These are phyloP conservation scores for Colletotrichum sp. DNA, from an alignment of 2,329 filamentous ascomycete species.

Conservation along the genomic window DNA sequence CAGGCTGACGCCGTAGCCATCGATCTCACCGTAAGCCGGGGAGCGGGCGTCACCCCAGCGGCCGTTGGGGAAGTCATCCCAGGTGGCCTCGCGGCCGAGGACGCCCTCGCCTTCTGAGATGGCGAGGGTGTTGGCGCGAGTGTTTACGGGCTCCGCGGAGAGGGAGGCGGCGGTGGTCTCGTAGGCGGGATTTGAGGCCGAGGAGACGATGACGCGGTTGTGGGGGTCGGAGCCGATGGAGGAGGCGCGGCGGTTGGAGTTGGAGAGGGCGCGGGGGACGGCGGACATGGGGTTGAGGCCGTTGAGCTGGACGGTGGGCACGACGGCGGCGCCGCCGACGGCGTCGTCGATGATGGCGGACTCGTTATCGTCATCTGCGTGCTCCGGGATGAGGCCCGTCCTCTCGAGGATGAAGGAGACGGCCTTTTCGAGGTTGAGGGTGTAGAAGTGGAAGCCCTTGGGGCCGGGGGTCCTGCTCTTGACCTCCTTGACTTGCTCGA, in stretches of 20 bases:
- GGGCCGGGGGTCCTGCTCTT: slow-evolving; percentile 62
- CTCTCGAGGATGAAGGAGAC: slow-evolving; percentile 92
- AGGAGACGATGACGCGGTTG: slow-evolving; percentile 84
- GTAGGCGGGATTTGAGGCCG: slow-evolving; percentile 64
- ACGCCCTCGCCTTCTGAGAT: slow-evolving; percentile 94
- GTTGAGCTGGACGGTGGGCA: slow-evolving; percentile 57
- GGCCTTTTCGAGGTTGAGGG: slow-evolving; percentile 93
- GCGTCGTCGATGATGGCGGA: slow-evolving; percentile 55
- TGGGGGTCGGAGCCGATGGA: slow-evolving; percentile 84
- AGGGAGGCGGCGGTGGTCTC: slow-evolving; percentile 81
- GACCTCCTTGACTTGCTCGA: slow-evolving; percentile 75
- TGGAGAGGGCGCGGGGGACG: slow-evolving; percentile 38
- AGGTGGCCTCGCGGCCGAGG: slow-evolving; percentile 91
- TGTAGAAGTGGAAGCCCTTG: slow-evolving; percentile 95
- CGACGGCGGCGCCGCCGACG: slow-evolving; percentile 37
- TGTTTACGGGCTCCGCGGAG: slow-evolving; percentile 71
- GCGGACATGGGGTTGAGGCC: slow-evolving; percentile 38
- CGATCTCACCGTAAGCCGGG: slow-evolving; percentile 93
- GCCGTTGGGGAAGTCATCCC: slow-evolving; percentile 98
- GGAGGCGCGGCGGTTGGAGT: slow-evolving; percentile 68
- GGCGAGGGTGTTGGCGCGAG: slow-evolving; percentile 82
- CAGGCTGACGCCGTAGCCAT: slow-evolving; percentile 96
- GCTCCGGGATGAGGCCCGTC: slow-evolving; percentile 78
- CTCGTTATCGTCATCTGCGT: slow-evolving; percentile 56
- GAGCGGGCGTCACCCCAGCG: slow-evolving; percentile 93